phyloP scores from a whole-genome alignment of 2,329 filamentous ascomycete species.

The Aspergillus sp. region DNA sequence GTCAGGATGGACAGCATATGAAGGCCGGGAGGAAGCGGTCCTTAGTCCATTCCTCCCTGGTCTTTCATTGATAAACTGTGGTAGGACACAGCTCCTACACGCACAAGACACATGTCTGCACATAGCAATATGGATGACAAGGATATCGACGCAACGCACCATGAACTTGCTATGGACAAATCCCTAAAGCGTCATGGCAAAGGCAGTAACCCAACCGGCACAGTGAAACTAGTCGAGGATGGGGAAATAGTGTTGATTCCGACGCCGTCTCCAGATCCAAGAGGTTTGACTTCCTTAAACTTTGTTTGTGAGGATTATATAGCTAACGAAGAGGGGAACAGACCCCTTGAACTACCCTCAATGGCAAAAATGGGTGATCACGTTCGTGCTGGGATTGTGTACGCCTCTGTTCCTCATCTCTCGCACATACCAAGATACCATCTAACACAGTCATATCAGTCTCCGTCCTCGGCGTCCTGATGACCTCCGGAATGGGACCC shows the following conservation, averaged over 20 bases:
- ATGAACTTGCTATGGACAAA: not conserved
- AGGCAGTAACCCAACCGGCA: not conserved
- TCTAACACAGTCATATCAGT: not conserved
- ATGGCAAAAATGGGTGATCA: constrained; percentile 14
- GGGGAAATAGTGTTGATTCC: constrained; percentile 11
- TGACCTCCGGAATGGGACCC: constrained; percentile 14
- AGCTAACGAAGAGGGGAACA: not conserved
- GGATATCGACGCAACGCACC: constrained; percentile 1
- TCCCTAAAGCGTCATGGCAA: not conserved
- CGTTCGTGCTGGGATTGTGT: constrained; percentile 3
- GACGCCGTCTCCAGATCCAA: constrained; percentile 11
- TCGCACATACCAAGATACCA: not conserved
- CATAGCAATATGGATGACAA: not conserved
- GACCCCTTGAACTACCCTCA: constrained; percentile 14
- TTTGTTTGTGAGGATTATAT: not conserved
- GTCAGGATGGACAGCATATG: not conserved
- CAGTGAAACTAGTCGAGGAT: constrained; percentile 11
- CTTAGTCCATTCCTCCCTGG: no score
- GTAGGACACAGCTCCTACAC: no score
- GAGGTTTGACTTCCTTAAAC: not conserved
- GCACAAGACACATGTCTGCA: no score
- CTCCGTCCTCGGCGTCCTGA: not conserved
- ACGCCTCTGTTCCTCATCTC: not conserved
- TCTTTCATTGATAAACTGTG: no score
- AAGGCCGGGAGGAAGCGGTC: not conserved